A percentile compares a stretch with the other conserved stretches of the same genome.
Evolutionary conservation across 2,329 filamentous ascomycete genomes (phyloP).

Genomic region (Calonectria ilicicola): DNA sequence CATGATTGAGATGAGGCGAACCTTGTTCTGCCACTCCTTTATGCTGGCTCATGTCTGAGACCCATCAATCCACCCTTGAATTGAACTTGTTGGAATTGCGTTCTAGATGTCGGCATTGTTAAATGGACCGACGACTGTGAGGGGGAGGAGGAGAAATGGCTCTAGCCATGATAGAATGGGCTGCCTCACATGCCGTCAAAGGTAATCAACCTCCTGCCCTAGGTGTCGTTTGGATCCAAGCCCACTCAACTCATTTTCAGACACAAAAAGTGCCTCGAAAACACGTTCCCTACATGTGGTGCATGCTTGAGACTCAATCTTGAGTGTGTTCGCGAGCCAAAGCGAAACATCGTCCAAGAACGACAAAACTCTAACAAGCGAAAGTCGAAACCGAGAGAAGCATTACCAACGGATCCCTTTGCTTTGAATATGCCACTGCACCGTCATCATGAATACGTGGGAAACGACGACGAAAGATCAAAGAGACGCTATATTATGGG

Average conservation of each 20-base stretch:
- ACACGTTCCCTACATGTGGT: constrained; percentile 12
- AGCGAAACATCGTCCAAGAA: neutral
- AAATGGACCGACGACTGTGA: no score
- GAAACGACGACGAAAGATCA: neutral
- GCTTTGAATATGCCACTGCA: neutral
- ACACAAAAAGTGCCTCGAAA: constrained; percentile 18
- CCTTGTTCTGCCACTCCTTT: neutral
- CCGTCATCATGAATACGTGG: neutral
- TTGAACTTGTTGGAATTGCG: no score
- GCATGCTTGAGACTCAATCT: constrained; percentile 15
- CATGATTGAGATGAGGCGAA: neutral
- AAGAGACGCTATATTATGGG: constrained; percentile 2
- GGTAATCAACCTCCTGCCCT: neutral
- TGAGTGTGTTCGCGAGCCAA: constrained; percentile 4
- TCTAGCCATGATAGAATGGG: constrained; percentile 17
- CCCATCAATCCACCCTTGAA: neutral
- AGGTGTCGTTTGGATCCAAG: no score
- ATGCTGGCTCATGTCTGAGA: neutral
- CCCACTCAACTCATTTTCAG: neutral
- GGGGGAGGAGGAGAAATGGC: neutral
- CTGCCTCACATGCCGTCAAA: constrained; percentile 14
- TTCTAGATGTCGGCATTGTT: neutral
- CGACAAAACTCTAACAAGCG: neutral
- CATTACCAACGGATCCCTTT: neutral
- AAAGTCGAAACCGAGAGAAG: neutral